Base-by-base conservation (phyloP, 805 yeast genomes). In the Torulaspora microellipsoides region DNA sequence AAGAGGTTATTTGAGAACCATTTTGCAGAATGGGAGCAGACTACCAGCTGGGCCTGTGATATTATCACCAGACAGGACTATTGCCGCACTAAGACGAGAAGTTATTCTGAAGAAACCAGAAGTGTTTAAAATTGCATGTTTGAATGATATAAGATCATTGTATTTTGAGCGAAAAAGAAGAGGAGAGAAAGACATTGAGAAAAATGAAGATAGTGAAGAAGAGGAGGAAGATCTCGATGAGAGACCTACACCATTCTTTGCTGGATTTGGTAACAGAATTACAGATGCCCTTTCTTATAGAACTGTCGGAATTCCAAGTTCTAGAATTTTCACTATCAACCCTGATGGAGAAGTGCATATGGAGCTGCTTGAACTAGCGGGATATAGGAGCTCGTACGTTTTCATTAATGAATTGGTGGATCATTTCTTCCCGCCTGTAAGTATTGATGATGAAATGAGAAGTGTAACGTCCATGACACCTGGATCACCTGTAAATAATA, bases 41-140 rank as follows among this genome's bases (percentile, higher is more conserved):
- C 66, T 93, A 31, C 99, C 99, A 0, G 62, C 65, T 5, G 99
- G 99, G 0, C 99, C 99, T 0, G 99, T 93, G 10, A 88, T 93
- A 34, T 68, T 93, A 40, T 85, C 95, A 29, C 99, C 99, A 0
- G 99, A 93, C 66, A 68, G 99, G 54, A 91, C 98, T 0, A 87
- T 93, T 70, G 98, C 98, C 3, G 99, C 99, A 0, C 68, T 93
- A 42, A 77, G 78, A 55, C 75, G 99, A 50, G 99, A 93, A 61
- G 95, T 93, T 23, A 91, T 93, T 36, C 68, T 91, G 59, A 87
- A 90, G 53, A 91, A 91, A 60, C 99, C 99, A 0, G 98, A 93
- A 65, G 93, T 93, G n/a, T 93, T 93, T 72, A 93, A 93, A 59
- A 93, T 93, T 90, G 95, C 99, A 1, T 91, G 98, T 65, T 70